Evolutionary conservation across 2,329 filamentous ascomycete genomes (phyloP).

Genomic region (Xenoacremonium recifei): DNA sequence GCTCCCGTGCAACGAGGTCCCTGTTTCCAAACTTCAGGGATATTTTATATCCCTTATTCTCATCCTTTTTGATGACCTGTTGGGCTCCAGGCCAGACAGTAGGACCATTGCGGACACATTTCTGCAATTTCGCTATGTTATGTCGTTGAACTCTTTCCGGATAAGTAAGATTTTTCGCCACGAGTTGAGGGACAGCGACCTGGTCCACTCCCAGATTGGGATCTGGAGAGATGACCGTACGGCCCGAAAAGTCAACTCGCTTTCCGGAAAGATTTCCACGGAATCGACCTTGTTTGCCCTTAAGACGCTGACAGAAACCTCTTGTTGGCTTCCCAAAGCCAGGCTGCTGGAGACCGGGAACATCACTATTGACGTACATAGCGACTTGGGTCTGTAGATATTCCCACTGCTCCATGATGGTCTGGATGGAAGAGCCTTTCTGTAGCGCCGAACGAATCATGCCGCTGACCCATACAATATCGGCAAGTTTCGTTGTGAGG

Average conservation of each 20-base stretch:
- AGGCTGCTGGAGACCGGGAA: constrained; percentile 86
- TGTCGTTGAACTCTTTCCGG: constrained; percentile 83
- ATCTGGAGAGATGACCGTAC: constrained; percentile 96
- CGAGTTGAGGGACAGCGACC: constrained; percentile 84
- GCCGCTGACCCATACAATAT: constrained; percentile 90
- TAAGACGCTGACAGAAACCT: constrained; percentile 91
- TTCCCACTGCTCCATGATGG: constrained; percentile 98
- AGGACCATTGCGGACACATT: constrained; percentile 72
- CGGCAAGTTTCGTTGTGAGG: constrained; percentile 92
- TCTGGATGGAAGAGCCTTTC: constrained; percentile 80
- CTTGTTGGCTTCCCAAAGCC: constrained; percentile 86
- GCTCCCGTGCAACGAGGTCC: constrained; percentile 67
- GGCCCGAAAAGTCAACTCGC: constrained; percentile 95
- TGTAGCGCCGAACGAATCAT: constrained; percentile 80
- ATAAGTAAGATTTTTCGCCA: constrained; percentile 96
- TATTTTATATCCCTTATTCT: constrained; percentile 65
- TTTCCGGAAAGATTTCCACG: constrained; percentile 96
- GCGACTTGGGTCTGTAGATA: constrained; percentile 93
- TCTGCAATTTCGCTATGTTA: constrained; percentile 79
- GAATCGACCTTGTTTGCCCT: constrained; percentile 97
- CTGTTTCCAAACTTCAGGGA: constrained; percentile 74
- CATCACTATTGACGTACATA: constrained; percentile 97
- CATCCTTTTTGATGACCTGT: constrained; percentile 70
- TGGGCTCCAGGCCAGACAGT: constrained; percentile 87
- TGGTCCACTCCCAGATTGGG: constrained; percentile 92